Evolutionary conservation across 2,329 filamentous ascomycete genomes (phyloP).

Genomic region (Arthrobotrys musiformis): DNA sequence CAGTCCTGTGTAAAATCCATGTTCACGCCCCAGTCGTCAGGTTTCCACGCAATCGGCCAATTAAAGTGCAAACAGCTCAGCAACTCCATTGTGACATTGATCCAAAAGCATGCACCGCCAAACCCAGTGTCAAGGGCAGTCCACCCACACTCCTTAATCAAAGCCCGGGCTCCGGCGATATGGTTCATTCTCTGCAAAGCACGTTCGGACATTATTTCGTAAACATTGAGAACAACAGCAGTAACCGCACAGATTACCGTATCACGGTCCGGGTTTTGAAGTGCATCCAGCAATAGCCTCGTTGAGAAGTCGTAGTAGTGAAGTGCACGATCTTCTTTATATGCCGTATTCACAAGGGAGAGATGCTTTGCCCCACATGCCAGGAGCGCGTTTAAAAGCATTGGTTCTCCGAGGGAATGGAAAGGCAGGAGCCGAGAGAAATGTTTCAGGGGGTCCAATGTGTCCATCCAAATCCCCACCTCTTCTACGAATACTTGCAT

Average conservation of each 20-base stretch:
- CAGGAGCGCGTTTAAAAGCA: slow-evolving; percentile 88
- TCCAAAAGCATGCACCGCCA: slow-evolving; percentile 90
- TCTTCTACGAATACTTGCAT: slow-evolving; percentile 94
- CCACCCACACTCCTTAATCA: slow-evolving; percentile 92
- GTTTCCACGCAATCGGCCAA: slow-evolving; percentile 87
- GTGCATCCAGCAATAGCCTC: slow-evolving; percentile 76
- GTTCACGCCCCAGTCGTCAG: slow-evolving; percentile 88
- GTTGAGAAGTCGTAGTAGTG: slow-evolving; percentile 89
- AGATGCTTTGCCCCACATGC: slow-evolving; percentile 88
- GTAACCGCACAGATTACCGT: slow-evolving; percentile 85
- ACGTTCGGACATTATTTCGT: slow-evolving; percentile 89
- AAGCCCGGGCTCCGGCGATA: slow-evolving; percentile 81
- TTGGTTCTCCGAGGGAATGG: slow-evolving; percentile 81
- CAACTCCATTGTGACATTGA: slow-evolving; percentile 91
- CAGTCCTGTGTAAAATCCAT: slow-evolving; percentile 74
- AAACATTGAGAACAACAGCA: slow-evolving; percentile 88
- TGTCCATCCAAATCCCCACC: slow-evolving; percentile 94
- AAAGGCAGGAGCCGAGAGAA: slow-evolving; percentile 88
- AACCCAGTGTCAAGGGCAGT: slow-evolving; percentile 80
- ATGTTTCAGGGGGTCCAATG: slow-evolving; percentile 83
- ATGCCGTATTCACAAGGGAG: slow-evolving; percentile 75
- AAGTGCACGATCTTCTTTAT: slow-evolving; percentile 79
- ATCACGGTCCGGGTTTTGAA: slow-evolving; percentile 87
- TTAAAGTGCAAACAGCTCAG: slow-evolving; percentile 86
- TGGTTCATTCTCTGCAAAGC: slow-evolving; percentile 86